Base-by-base conservation (phyloP, 352 stramenopile species). In the Pythium rhizo-oryzae region DNA sequence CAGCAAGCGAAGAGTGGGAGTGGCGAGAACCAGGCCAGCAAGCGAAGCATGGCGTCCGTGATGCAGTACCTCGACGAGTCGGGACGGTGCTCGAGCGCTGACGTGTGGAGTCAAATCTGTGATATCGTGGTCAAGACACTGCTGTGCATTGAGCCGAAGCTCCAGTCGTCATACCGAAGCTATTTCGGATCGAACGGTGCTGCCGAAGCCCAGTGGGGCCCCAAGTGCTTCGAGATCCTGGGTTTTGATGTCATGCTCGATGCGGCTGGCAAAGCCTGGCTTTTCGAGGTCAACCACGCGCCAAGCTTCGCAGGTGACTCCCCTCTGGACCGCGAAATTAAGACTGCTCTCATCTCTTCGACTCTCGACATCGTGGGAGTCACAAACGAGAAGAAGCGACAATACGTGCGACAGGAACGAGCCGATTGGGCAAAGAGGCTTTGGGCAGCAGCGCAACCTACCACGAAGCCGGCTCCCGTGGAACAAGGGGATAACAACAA, bases 221-320 rank as follows among this genome's bases (percentile, higher is more conserved):
- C 74, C 1, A 77, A 79, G 39, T 79, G 72, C 54, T 84, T 84
- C 58, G 77, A 84, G 54, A 79, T 84, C 30, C 61, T 84, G 11
- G 77, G 77, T 4, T 84, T 82, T 49, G 77, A 84, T 25, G 70
- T 84, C 50, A 80, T 84, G 70, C 67, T 84, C 4, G 77, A 84
- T 28, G 39, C 76, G 12, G 68, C 21, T 3, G 69, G 74, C 25
- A 81, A 78, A 35, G 69, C 74, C 23, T 84, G 77, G 77, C 66
- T 84, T 7, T 74, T 84, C 5, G 77, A 84, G 60, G 74, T 82
- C 37, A 84, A 84, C 62, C 77, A 84, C 56, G 77, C 77, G 11
- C 77, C 77, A 1, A 84, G 77, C 28, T 84, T 84, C 63, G 77
- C 74, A 0, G 77, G 77, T 2, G 77, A 81, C 52, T 81, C 74